Percentiles rank a stretch among this genome's conserved stretches.
Evolutionary conservation across 768 basidiomycete genomes (phyloP).

Genomic region (Suillus luteus): DNA sequence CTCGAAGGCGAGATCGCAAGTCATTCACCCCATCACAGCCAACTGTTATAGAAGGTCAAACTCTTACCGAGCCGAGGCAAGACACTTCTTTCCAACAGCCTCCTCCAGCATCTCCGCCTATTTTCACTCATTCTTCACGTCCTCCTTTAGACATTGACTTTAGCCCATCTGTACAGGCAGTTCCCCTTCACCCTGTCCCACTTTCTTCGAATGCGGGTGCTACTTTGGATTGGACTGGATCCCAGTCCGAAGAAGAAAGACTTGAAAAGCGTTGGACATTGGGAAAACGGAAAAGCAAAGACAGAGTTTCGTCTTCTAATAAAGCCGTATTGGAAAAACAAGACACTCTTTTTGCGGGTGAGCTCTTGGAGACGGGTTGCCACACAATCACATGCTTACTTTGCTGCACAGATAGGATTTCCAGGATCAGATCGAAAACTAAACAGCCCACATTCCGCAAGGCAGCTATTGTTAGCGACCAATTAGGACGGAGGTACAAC

Average conservation of each 20-base stretch:
- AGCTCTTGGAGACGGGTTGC: constrained; percentile 17
- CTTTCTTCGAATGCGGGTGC: constrained; percentile 66
- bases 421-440: constrained; percentile 50
- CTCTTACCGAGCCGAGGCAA: constrained; percentile 29
- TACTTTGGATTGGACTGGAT: constrained; percentile 76
- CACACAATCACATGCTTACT: neutral
- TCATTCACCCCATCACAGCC: constrained; percentile 26
- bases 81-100: constrained; percentile 29
- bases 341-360: constrained; percentile 59
- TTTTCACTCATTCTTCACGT: constrained; percentile 6
- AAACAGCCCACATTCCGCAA: constrained; percentile 61
- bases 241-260: constrained; percentile 53
- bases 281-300: constrained; percentile 59
- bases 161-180: constrained; percentile 58
- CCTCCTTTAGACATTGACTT: constrained; percentile 61
- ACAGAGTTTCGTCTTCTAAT: constrained; percentile 43
- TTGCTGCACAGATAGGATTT: constrained; percentile 52
- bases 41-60: constrained; percentile 23
- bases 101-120: constrained; percentile 19
- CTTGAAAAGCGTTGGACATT: constrained; percentile 66
- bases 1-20: constrained; percentile 67
- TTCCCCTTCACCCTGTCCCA: constrained; percentile 63
- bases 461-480: constrained; percentile 62
- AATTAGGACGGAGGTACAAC: constrained; percentile 65
- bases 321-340: constrained; percentile 56